Percentiles rank a stretch among this genome's conserved stretches.
These are phyloP conservation scores for Calcarisporium arbuscula DNA, from an alignment of 2,329 filamentous ascomycete genomes.

Conservation along the genomic window DNA sequence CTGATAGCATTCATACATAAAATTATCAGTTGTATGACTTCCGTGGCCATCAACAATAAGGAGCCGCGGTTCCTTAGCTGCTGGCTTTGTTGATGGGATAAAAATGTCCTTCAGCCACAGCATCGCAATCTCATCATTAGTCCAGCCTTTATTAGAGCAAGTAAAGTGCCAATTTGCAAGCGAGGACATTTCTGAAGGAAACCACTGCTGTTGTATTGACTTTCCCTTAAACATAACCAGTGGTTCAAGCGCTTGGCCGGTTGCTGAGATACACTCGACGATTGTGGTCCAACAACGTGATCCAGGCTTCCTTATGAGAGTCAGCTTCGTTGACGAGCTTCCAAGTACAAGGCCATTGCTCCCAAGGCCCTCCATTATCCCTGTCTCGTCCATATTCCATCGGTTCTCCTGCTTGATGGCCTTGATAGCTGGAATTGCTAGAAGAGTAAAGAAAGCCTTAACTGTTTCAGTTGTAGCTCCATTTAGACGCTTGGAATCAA, in stretches of 20 bases:
- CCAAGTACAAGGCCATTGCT: slow-evolving; percentile 10
- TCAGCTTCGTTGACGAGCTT: slow-evolving; percentile 2
- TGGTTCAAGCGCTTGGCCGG: slow-evolving; percentile 5
- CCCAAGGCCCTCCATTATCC: slow-evolving; percentile 3
- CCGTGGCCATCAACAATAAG: slow-evolving; percentile 7
- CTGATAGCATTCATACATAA: slow-evolving; percentile 7
- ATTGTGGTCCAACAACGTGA: slow-evolving; percentile 13
- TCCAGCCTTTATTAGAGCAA: slow-evolving; percentile 15
- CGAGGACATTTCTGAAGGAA: slow-evolving; percentile 9
- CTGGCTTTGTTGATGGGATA: not conserved
- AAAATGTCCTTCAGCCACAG: not conserved
- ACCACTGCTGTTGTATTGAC: slow-evolving; percentile 13
- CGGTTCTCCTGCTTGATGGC: not conserved
- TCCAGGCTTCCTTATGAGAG: slow-evolving; percentile 8
- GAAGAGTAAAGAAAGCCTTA: slow-evolving; percentile 3
- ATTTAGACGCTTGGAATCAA: slow-evolving; percentile 2
- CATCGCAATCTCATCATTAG: slow-evolving; percentile 8
- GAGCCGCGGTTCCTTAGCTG: not conserved
- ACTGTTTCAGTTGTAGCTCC: slow-evolving; percentile 2
- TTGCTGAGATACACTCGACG: slow-evolving; percentile 13
- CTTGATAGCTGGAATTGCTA: not conserved
- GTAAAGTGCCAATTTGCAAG: slow-evolving; percentile 13
- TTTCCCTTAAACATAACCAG: slow-evolving; percentile 17
- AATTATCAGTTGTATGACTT: slow-evolving; percentile 7
- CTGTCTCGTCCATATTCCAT: slow-evolving; percentile 11